Percentiles rank a stretch among this genome's conserved stretches.
These are phyloP conservation scores for Pleurozium schreberi DNA, from an alignment of 225 moss, liverwort and hornwort species.

Conservation along the genomic window DNA sequence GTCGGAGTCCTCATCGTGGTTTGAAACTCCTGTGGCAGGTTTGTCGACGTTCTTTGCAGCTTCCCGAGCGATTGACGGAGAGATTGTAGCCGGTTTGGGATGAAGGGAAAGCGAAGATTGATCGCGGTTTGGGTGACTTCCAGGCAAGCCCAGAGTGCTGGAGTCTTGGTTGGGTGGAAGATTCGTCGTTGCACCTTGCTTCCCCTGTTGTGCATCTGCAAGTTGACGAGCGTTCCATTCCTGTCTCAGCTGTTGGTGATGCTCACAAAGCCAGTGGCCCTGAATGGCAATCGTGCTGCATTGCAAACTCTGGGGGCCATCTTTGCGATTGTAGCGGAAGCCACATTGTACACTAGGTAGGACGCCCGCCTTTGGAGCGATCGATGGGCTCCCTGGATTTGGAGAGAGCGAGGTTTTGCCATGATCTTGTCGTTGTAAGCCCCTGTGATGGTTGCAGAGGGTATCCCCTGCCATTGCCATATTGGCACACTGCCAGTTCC, in stretches of 20 bases:
- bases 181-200: background rate
- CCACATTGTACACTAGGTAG: background rate
- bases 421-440: background rate
- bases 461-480: background rate
- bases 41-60: background rate
- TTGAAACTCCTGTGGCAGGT: background rate
- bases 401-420: background rate
- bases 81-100: background rate
- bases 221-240: background rate
- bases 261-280: background rate
- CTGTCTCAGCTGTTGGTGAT: background rate
- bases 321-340: background rate
- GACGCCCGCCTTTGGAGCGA: background rate
- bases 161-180: background rate
- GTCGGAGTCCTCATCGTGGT: background rate
- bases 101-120: background rate
- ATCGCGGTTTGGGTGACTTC: background rate
- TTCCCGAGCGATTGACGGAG: background rate
- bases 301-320: background rate
- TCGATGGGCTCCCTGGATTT: background rate
- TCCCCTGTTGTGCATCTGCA: background rate
- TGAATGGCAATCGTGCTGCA: background rate
- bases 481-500: background rate
- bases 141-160: background rate
- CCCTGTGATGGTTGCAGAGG: background rate